Base-by-base conservation (phyloP, 208 protist genomes). In the Balamuthia mandrillaris region DNA sequence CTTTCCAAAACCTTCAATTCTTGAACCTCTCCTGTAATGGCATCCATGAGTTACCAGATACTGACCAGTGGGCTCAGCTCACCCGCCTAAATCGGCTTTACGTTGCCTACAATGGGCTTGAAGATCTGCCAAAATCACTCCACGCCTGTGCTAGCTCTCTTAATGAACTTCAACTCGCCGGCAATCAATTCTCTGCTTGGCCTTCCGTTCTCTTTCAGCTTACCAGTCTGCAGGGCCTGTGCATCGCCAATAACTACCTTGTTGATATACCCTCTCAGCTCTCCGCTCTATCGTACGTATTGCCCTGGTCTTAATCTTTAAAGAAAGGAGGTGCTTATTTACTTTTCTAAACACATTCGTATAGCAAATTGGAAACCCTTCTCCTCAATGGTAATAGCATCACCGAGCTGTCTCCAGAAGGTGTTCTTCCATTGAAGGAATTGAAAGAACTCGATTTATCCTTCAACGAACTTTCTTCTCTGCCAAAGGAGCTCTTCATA, bases 371-470 rank as follows among this genome's bases (percentile, higher is more conserved):
- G 39, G 63, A 72, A 29, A 41, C 49, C 39, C 12, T 72, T 33
- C 63, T 51, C 63, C 42, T 72, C n/a, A 72, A 72, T 41, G 63
- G 63, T 9, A 72, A 72, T 29, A 41, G 49, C 5, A 47, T 72
- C 63, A 41, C 1, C 39, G 63, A 72, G 37, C 63, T 72, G 39
- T 41, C 63, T 3, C 24, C 35, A 0, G 63, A 72, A 29, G 49
- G 42, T 21, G 63, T 33, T 21, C 24, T 29, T n/a, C n/a, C n/a
- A 14, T 41, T 72, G 21, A 49, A 33, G 10, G 49, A 72, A n/a
- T 41, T 72, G 39, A 72, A 72, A 29, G 63, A 72, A 29, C 31
- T 72, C 33, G 63, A 72, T 29, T 41, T 72, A n/a, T 72, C 63
- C 18, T 41, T 51, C 63, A 72, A 72, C 63, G 42, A 41, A 21